Evolutionary conservation across 768 basidiomycete genomes (phyloP), one percentile per base, ranked within the genome.

Genomic region (Leccinellum albellum): DNA sequence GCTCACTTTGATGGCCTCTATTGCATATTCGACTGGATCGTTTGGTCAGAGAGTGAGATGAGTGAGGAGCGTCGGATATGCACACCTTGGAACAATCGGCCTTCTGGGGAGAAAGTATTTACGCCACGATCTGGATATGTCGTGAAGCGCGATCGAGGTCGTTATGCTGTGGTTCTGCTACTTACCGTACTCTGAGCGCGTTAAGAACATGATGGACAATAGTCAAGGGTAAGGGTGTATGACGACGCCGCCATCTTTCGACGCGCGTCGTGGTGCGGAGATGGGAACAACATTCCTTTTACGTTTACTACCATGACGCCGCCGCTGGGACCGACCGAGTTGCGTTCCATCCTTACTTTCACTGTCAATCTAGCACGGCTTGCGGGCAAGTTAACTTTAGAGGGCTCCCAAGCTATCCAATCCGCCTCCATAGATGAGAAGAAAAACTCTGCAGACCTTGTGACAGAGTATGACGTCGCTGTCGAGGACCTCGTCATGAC

Each of bases 81-180:
- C 77, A 50, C 61, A 95, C 96, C 96, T 86, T 99, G 96, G 78
- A 98, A 99, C 60, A 99, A 76, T 69, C 96, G 94, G 45, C 96
- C 95, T 75, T 98, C 96, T 10, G 96, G 96, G 17, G 96, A 98
- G 80, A 98, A 98, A 62, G 96, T 98, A 79, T 97, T 98, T 55
- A 98, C 94, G 79, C 94, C 95, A 67, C 95, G 88, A 75, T 98
- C 95, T 92, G 64, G 9, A 42, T 14, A 46, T 13, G 7, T 17
- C 2, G 40, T 56, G 28, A 49, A 55, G 5, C 24, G 59, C 35
- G 20, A 55, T 57, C 46, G 48, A 33, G 23, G 40, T 21, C 23
- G 3, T 14, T 0, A 7, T 9, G 7, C 5, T 7, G 17, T 6
- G 4, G 23, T 35, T 35, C 31, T 51, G 44, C 21, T 45, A 40